Conservation (phyloP, 1,284 basidiomycete species). For the Rhodotorula sp. region DNA sequence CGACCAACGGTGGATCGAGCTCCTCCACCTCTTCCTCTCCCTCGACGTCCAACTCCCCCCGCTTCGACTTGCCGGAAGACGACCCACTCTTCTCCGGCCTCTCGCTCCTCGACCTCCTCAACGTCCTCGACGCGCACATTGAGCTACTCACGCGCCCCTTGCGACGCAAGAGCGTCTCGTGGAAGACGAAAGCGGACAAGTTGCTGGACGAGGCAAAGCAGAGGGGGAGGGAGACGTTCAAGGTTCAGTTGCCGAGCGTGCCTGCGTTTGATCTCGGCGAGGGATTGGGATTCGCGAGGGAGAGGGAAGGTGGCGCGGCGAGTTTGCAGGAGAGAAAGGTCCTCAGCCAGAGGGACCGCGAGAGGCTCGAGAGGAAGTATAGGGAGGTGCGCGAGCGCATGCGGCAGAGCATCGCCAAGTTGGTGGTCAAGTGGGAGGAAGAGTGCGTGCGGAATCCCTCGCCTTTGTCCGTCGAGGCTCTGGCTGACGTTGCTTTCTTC, state of each 20-base stretch:
- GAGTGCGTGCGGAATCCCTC: slow-evolving; percentile 30
- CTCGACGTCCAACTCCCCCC: slow-evolving; percentile 1
- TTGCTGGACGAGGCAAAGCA: slow-evolving; percentile 33
- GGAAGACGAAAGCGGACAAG: slow-evolving; percentile 25
- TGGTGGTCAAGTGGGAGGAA: slow-evolving; percentile 46
- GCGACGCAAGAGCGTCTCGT: slow-evolving; percentile 29
- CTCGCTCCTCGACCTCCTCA: slow-evolving; percentile 40
- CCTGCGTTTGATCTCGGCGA: slow-evolving; percentile 17
- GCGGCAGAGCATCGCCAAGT: slow-evolving; percentile 32
- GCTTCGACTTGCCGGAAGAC: slow-evolving; percentile 30
- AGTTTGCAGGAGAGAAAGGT: background rate
- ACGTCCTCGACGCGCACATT: slow-evolving; percentile 42
- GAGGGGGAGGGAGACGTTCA: slow-evolving; percentile 16
- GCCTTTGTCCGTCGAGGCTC: background rate
- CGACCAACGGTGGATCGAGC: slow-evolving; percentile 9
- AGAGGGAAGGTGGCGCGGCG: background rate
- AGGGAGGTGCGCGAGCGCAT: slow-evolving; percentile 39
- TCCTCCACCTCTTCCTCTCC: background rate
- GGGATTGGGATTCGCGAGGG: background rate
- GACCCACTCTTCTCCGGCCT: slow-evolving; percentile 35
- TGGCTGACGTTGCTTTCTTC: too few species aligned
- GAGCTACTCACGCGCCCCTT: slow-evolving; percentile 41
- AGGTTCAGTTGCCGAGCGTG: slow-evolving; percentile 29
- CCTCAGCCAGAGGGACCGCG: slow-evolving; percentile 32
- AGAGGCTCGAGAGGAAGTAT: slow-evolving; percentile 43